Conservation (phyloP, 768 basidiomycete species). For the Psilocybe sp. region DNA sequence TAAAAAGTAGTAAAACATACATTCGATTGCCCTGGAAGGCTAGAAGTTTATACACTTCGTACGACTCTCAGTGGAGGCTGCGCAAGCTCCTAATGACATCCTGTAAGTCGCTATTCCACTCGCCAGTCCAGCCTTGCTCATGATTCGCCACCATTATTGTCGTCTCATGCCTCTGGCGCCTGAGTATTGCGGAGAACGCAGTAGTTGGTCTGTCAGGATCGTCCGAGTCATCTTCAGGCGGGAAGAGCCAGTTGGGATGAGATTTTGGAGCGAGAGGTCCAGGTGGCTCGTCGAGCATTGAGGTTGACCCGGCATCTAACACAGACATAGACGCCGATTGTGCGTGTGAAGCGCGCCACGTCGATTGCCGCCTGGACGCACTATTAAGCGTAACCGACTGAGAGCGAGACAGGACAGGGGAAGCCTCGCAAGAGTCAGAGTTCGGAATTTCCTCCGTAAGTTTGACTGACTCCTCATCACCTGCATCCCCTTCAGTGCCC, state of each 20-base stretch:
- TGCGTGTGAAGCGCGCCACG: conserved; percentile 2
- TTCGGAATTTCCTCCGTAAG: conserved; percentile 9
- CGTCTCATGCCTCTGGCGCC: conserved; percentile 7
- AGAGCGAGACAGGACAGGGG: conserved; percentile 20
- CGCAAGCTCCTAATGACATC: conserved; percentile 27
- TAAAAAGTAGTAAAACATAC: background rate
- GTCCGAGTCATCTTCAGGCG: too few species aligned
- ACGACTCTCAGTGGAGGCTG: conserved; percentile 17
- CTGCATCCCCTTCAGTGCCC: background rate
- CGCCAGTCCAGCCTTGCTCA: conserved; percentile 21
- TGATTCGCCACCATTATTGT: conserved; percentile 1
- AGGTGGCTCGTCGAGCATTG: too few species aligned
- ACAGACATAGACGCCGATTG: conserved; percentile 13
- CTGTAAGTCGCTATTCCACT: conserved; percentile 26
- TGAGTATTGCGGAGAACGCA: conserved; percentile 12
- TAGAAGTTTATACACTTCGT: background rate
- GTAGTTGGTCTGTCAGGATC: background rate
- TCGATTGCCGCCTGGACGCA: conserved; percentile 5
- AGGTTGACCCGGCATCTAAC: background rate
- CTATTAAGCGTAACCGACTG: conserved; percentile 8
- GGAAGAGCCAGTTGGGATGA: too few species aligned
- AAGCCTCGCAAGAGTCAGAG: conserved; percentile 8
- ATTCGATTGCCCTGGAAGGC: background rate
- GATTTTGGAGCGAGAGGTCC: too few species aligned
- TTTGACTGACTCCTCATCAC: conserved; percentile 1